Percentiles rank a stretch among this genome's conserved stretches.
Evolutionary conservation across 345 rosid species (phyloP).

Genomic region (Eucalyptus fibrosa): DNA sequence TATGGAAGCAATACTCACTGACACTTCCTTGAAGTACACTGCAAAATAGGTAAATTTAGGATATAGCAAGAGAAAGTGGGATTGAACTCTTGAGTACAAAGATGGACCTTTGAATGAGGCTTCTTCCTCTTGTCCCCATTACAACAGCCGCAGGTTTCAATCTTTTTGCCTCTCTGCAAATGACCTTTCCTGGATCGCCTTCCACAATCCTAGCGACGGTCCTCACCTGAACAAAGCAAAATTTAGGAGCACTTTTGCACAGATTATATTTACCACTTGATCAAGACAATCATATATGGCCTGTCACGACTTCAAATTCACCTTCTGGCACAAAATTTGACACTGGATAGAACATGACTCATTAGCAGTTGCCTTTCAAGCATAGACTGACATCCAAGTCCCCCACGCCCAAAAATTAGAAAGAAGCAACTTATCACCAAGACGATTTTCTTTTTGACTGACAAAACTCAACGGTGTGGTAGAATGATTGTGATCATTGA

Average conservation of each 20-base stretch:
- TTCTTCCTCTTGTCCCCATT: slow-evolving; percentile 82
- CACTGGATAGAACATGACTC: background rate
- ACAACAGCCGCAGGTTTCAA: slow-evolving; percentile 84
- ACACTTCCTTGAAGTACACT: slow-evolving; percentile 78
- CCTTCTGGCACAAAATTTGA: background rate
- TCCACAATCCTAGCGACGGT: slow-evolving; percentile 59
- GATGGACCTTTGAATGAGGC: slow-evolving; percentile 62
- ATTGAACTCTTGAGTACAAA: background rate
- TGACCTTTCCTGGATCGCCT: slow-evolving; percentile 71
- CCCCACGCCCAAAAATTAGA: background rate
- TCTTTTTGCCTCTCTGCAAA: slow-evolving; percentile 76
- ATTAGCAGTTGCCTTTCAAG: background rate
- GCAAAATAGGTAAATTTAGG: background rate
- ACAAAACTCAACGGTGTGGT: background rate
- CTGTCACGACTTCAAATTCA: background rate
- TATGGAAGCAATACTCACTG: slow-evolving; percentile 72
- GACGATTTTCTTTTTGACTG: background rate
- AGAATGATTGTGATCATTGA: background rate
- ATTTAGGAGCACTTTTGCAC: background rate
- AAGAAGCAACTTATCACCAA: background rate
- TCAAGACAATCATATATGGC: background rate
- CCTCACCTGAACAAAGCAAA: slow-evolving; percentile 27
- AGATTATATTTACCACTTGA: background rate
- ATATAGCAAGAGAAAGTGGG: background rate
- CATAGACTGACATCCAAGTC: background rate